Conservation (phyloP, 2,329 filamentous ascomycete species). For the Fusarium nelsonii region DNA sequence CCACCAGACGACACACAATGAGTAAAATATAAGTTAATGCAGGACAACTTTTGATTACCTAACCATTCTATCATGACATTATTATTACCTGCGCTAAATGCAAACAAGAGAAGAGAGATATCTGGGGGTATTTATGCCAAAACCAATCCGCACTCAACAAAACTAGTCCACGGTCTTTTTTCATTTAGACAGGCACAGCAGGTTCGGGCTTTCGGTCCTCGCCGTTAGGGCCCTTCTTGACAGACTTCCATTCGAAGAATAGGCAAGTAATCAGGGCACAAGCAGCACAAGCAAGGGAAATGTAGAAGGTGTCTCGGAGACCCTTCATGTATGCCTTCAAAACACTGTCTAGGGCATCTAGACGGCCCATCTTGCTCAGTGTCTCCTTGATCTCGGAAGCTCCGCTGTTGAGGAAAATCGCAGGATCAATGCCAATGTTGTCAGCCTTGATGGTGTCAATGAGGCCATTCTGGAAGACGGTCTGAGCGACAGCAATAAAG, state of each 20-base stretch:
- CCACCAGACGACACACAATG: slow-evolving; percentile 59
- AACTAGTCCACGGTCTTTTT: not conserved
- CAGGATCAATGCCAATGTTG: slow-evolving; percentile 60
- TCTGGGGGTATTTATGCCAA: slow-evolving; percentile 46
- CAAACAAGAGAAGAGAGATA: slow-evolving; percentile 41
- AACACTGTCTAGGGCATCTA: slow-evolving; percentile 58
- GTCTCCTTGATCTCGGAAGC: slow-evolving; percentile 63
- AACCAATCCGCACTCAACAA: slow-evolving; percentile 29
- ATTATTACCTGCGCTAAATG: slow-evolving; percentile 31
- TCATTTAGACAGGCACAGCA: slow-evolving; percentile 42
- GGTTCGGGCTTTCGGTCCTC: slow-evolving; percentile 47
- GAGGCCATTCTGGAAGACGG: slow-evolving; percentile 75
- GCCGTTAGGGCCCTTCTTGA: slow-evolving; percentile 58
- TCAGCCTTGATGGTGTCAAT: slow-evolving; percentile 62
- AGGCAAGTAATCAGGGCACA: slow-evolving; percentile 60
- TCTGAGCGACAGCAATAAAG: slow-evolving; percentile 73
- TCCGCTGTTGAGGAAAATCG: slow-evolving; percentile 64
- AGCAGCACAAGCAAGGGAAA: slow-evolving; percentile 62
- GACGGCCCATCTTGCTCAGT: slow-evolving; percentile 56
- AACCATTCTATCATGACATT: slow-evolving; percentile 19
- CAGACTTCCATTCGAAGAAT: slow-evolving; percentile 65
- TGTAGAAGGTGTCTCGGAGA: slow-evolving; percentile 64
- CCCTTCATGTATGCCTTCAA: slow-evolving; percentile 63
- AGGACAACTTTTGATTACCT: slow-evolving; percentile 12
- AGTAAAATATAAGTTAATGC: slow-evolving; percentile 4